Conservation (phyloP, 2,329 filamentous ascomycete species). For the Elsinoe necatrix region DNA sequence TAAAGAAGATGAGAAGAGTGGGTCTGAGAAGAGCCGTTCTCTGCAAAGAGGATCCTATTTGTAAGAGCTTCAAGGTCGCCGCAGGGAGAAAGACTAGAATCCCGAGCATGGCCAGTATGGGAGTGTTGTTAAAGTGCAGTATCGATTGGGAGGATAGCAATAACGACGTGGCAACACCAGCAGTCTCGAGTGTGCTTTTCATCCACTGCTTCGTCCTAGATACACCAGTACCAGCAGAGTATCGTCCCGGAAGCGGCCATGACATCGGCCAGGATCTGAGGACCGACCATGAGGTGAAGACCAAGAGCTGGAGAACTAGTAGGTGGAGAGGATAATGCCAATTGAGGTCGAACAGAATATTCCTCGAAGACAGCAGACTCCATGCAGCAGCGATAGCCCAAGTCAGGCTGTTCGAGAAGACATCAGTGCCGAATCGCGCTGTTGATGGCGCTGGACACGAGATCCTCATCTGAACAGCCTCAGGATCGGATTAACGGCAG, state of each 20-base stretch:
- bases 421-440: not conserved
- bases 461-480: not conserved
- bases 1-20: not conserved
- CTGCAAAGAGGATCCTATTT: not conserved
- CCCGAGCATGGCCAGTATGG: slow-evolving; percentile 16
- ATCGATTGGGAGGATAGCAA: slow-evolving; percentile 16
- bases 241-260: not conserved
- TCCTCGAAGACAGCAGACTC: slow-evolving; percentile 1
- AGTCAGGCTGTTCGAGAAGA: not conserved
- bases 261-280: not conserved
- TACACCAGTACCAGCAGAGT: not conserved
- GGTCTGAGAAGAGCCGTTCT: not conserved
- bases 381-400: slow-evolving; percentile 9
- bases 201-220: not conserved
- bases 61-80: not conserved
- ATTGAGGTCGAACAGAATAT: slow-evolving; percentile 2
- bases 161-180: not conserved
- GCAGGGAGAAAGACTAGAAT: not conserved
- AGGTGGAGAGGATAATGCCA: slow-evolving; percentile 13
- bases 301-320: slow-evolving; percentile 4
- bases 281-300: not conserved
- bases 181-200: not conserved
- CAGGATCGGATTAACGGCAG: not conserved
- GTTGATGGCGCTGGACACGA: not conserved
- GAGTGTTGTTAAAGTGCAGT: slow-evolving; percentile 17